A percentile compares a stretch with the other conserved stretches of the same genome.
Conservation (phyloP, 1,139 yeast genomes). For the Pichia sp. region DNA sequence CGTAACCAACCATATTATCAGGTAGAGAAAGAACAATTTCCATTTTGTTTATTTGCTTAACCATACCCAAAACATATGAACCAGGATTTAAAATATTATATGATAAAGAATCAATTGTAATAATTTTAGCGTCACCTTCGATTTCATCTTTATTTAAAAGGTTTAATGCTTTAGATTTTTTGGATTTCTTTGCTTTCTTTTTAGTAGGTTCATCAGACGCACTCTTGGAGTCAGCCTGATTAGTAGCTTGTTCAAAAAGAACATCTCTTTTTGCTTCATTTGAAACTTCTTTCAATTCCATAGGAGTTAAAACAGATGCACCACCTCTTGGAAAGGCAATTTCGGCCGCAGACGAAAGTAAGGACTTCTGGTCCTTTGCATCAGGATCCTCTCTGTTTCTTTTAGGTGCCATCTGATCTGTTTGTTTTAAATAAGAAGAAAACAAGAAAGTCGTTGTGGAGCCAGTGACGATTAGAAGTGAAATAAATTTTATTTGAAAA, state of each 20-base stretch:
- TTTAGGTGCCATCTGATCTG: conserved; percentile 19
- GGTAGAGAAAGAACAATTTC: conserved; percentile 71
- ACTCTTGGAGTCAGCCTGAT: conserved; percentile 7
- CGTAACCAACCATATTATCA: conserved; percentile 76
- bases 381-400: conserved; percentile 28
- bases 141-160: conserved; percentile 16
- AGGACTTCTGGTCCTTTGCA: conserved; percentile 17
- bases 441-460: background rate
- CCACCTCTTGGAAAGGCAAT: conserved; percentile 96
- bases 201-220: conserved; percentile 29
- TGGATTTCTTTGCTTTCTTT: conserved; percentile 29
- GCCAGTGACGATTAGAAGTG: background rate
- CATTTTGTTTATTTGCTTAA: conserved; percentile 50
- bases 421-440: background rate
- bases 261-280: conserved; percentile 90
- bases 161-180: conserved; percentile 27
- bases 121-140: conserved; percentile 21
- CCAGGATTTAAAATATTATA: conserved; percentile 65
- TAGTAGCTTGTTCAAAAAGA: conserved; percentile 49
- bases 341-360: conserved; percentile 38
- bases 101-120: conserved; percentile 52
- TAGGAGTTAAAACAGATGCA: conserved; percentile 72
- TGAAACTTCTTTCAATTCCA: conserved; percentile 88
- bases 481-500: background rate
- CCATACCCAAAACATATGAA: conserved; percentile 69